Conservation (phyloP, 192 early-diverging fungal species). For the Backusella sp. region DNA sequence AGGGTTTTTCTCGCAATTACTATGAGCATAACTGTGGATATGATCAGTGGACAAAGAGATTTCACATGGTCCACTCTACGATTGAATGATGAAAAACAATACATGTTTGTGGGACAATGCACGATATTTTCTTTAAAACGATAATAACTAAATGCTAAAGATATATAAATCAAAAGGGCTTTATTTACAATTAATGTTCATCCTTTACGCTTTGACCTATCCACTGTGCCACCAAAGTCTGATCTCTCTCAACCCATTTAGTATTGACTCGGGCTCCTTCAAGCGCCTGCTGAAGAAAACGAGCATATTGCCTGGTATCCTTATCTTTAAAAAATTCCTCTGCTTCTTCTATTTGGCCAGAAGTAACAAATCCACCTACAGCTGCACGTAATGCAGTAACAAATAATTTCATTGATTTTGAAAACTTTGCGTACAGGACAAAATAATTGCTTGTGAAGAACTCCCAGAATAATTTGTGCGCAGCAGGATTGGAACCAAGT, state of each 20-base stretch:
- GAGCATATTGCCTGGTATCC: conserved; percentile 58
- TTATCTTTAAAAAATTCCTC: conserved; percentile 63
- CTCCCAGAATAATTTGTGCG: conserved; percentile 63
- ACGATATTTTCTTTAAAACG: no score
- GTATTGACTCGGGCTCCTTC: conserved; percentile 64
- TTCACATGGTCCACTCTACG: no score
- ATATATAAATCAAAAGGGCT: not conserved
- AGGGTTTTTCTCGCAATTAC: no score
- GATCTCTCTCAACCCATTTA: conserved; percentile 44
- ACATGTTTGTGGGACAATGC: no score
- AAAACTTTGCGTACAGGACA: conserved; percentile 55
- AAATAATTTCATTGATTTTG: conserved; percentile 46
- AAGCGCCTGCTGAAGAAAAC: conserved; percentile 70
- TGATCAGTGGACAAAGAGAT: no score
- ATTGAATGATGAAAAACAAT: no score
- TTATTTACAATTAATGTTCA: not conserved
- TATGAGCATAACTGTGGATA: no score
- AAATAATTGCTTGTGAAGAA: conserved; percentile 65
- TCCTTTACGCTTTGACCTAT: not conserved
- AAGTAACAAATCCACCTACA: conserved; percentile 40
- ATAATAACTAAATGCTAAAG: not conserved
- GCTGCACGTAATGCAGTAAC: conserved; percentile 43
- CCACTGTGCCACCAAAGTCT: conserved; percentile 21
- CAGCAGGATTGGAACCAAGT: conserved; percentile 50
- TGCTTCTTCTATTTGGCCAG: conserved; percentile 60